Conservation (phyloP, 257 asterid genomes). For the Cruciata laevipes region DNA sequence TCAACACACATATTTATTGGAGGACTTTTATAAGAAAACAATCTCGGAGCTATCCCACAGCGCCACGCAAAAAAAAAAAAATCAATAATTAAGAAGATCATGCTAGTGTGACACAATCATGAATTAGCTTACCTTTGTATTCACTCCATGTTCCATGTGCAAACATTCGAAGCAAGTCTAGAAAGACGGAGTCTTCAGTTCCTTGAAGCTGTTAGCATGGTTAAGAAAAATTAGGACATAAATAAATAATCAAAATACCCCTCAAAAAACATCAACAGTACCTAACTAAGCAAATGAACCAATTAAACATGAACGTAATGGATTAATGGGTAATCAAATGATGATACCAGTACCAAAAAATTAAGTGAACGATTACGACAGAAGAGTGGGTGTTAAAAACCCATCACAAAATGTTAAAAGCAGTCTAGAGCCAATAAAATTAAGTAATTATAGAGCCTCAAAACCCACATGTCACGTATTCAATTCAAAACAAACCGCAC, state of each 20-base stretch:
- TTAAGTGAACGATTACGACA: not conserved
- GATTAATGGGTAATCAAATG: not conserved
- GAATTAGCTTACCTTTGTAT: constrained; percentile 58
- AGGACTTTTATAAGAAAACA: not conserved
- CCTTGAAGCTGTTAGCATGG: constrained; percentile 52
- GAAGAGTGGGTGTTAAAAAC: not conserved
- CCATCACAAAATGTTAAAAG: not conserved
- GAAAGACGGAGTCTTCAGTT: constrained; percentile 52
- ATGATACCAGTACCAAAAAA: not conserved
- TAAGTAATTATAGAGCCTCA: too few species aligned
- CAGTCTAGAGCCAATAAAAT: not conserved
- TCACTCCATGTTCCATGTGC: constrained; percentile 95
- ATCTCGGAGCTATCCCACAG: not conserved
- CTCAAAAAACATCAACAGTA: not conserved
- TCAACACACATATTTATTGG: too few species aligned
- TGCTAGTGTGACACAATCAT: not conserved
- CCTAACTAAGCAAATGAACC: not conserved
- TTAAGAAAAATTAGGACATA: not conserved
- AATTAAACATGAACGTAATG: not conserved
- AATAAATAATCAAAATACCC: constrained; percentile 12
- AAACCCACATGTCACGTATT: not conserved
- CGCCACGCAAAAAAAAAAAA: not conserved
- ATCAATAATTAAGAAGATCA: not conserved
- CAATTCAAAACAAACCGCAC: not conserved
- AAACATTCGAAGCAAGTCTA: constrained; percentile 74